These are phyloP conservation scores for Cardamine resedifolia DNA, from an alignment of 345 rosid genomes.

Conservation along the genomic window DNA sequence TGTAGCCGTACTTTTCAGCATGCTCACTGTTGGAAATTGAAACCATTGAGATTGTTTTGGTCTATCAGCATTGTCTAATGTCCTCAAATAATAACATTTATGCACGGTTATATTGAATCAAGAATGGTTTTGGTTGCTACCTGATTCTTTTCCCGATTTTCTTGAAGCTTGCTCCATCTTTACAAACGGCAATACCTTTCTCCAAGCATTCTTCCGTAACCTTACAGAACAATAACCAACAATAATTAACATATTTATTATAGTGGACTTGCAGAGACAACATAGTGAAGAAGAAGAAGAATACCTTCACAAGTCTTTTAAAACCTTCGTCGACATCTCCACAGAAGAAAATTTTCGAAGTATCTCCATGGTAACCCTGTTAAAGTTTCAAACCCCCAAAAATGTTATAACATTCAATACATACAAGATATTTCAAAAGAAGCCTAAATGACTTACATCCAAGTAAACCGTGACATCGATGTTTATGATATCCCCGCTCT, in stretches of 20 bases:
- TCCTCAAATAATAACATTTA: not conserved
- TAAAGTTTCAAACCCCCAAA: not conserved
- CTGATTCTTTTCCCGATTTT: slow-evolving; percentile 93
- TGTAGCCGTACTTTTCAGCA: slow-evolving; percentile 82
- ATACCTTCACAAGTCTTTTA: slow-evolving; percentile 69
- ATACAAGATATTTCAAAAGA: slow-evolving; percentile 4
- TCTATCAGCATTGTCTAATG: not conserved
- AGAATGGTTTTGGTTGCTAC: slow-evolving; percentile 38
- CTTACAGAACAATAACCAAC: slow-evolving; percentile 39
- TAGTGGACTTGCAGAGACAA: not conserved
- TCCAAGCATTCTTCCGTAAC: slow-evolving; percentile 92
- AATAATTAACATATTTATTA: not conserved
- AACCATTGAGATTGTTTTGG: slow-evolving; percentile 3
- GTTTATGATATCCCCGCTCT: slow-evolving; percentile 91
- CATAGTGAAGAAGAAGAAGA: not conserved
- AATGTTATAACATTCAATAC: not conserved
- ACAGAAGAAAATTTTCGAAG: slow-evolving; percentile 85
- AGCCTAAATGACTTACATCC: slow-evolving; percentile 52
- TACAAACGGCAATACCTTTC: slow-evolving; percentile 86
- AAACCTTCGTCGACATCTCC: slow-evolving; percentile 63
- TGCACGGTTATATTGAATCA: not conserved
- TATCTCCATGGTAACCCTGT: slow-evolving; percentile 97
- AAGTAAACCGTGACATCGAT: slow-evolving; percentile 92
- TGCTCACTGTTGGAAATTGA: slow-evolving; percentile 57
- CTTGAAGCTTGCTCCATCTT: slow-evolving; percentile 88